Base-by-base conservation (phyloP, 2,329 filamentous ascomycete genomes). In the Sarocladiaceae sp. region DNA sequence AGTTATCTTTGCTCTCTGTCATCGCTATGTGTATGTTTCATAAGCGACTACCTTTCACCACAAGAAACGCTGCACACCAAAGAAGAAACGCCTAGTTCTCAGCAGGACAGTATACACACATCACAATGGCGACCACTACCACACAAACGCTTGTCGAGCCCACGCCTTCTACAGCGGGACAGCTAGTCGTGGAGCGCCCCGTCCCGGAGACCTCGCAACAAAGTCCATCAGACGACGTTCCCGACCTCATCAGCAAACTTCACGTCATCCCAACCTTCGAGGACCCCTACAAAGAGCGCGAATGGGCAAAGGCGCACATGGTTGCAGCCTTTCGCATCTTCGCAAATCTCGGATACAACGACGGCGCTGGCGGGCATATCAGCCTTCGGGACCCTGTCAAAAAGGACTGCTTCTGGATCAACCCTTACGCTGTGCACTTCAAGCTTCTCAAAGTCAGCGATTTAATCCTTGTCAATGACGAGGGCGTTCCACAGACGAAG, bases 281-380 rank as follows among this genome's bases (percentile, higher is more conserved):
- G 6, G 20, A 22, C 20, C 17, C 13, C 17, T 17, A 54, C 1
- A 58, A 57, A 0, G 59, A 65, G 8, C 56, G 62, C 17, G 54
- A 62, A 33, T 63, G 62, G 62, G 59, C 62, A 46, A 71, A 85
- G 4, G 75, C 79, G 31, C 83, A 87, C 62, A 84, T 86, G 72
- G 80, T 82, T 7, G 77, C 78, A 3, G 83, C 82, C 4, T 89
- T 89, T 66, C 80, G 86, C 25, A 77, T 86, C 61, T 88, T 86
- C 64, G 74, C 82, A 1, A 77, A 83, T 42, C 77, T 81, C 58
- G 82, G 81, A 48, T 87, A 82, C 65, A 82, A 79, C 0, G 85
- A 88, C 65, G 86, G 86, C 52, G 85, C 87, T 72, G 75, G 75
- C 25, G 85, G 85, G 0, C 84, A 88, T 64, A 87, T 88, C 54